phyloP scores from a whole-genome alignment of 73 alveolate genomes.

The Symbiodinium pilosum region DNA sequence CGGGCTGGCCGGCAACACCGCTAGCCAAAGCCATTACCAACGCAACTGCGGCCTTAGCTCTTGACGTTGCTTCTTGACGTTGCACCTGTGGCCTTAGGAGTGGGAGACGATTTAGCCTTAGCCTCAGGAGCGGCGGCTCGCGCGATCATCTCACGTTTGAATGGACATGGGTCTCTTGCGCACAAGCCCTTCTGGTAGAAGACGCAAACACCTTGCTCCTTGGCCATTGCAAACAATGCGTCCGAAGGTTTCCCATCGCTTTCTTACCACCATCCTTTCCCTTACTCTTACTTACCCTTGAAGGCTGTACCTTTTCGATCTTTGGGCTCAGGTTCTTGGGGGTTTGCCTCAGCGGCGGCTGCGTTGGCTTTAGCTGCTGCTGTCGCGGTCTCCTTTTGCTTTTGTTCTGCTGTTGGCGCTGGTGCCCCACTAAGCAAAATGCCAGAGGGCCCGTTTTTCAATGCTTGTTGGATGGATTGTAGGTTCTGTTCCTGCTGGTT shows the following conservation, averaged over 20 bases:
- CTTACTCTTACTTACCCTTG: not conserved
- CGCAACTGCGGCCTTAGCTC: slow-evolving; percentile 34
- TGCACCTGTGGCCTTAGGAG: not conserved
- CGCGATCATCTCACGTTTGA: not conserved
- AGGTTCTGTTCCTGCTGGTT: slow-evolving; percentile 5
- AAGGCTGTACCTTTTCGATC: not conserved
- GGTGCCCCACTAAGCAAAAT: no score
- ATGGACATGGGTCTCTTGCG: slow-evolving; percentile 15
- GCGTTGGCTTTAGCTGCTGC: not conserved
- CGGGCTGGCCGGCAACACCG: not conserved
- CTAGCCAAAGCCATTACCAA: not conserved
- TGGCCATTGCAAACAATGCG: not conserved
- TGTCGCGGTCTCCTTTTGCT: not conserved
- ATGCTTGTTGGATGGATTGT: slow-evolving; percentile 1
- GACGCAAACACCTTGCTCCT: slow-evolving; percentile 11
- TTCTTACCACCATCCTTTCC: not conserved
- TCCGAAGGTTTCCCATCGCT: not conserved
- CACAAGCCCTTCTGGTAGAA: slow-evolving; percentile 23
- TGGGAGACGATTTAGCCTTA: not conserved
- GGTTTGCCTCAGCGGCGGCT: not conserved
- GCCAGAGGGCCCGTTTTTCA: not conserved
- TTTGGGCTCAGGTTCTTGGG: not conserved
- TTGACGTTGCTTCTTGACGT: no score
- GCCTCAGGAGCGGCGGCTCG: not conserved
- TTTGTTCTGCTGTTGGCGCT: no score